Percentiles rank a stretch among this genome's conserved stretches.
phyloP scores from a whole-genome alignment of 2,329 filamentous ascomycete species.

The Emericellopsis cladophorae region DNA sequence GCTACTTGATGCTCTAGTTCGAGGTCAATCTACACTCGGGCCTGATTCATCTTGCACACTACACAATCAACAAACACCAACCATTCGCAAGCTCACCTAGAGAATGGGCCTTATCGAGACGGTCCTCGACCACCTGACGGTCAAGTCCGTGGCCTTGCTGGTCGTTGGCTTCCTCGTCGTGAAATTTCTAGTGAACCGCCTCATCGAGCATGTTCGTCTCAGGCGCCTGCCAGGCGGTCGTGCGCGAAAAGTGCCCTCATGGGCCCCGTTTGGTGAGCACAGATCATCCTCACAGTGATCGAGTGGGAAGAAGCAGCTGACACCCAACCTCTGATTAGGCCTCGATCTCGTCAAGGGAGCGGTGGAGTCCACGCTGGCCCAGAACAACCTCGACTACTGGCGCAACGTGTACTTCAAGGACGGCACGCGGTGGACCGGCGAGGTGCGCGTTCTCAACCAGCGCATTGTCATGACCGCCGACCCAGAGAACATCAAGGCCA shows the following conservation, averaged over 20 bases:
- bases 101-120: constrained; percentile 39
- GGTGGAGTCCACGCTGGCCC: constrained; percentile 33
- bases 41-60: neutral
- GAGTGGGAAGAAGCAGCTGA: neutral
- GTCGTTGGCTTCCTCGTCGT: constrained; percentile 22
- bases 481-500: constrained; percentile 81
- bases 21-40: too few species aligned
- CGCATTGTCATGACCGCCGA: constrained; percentile 68
- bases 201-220: constrained; percentile 30
- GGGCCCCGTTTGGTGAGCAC: constrained; percentile 31
- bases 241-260: constrained; percentile 20
- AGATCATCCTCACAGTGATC: neutral
- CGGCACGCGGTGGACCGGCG: constrained; percentile 40
- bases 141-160: constrained; percentile 22
- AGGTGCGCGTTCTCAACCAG: constrained; percentile 38
- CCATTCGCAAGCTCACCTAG: neutral
- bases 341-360: constrained; percentile 50
- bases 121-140: constrained; percentile 28
- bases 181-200: constrained; percentile 20
- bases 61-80: neutral
- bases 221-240: constrained; percentile 27
- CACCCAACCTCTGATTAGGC: constrained; percentile 23
- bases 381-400: constrained; percentile 54
- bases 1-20: too few species aligned
- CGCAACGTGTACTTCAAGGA: constrained; percentile 29